phyloP scores from a whole-genome alignment of 371 early-diverging fungal genomes.

The Batrachochytrium dendrobatidis region DNA sequence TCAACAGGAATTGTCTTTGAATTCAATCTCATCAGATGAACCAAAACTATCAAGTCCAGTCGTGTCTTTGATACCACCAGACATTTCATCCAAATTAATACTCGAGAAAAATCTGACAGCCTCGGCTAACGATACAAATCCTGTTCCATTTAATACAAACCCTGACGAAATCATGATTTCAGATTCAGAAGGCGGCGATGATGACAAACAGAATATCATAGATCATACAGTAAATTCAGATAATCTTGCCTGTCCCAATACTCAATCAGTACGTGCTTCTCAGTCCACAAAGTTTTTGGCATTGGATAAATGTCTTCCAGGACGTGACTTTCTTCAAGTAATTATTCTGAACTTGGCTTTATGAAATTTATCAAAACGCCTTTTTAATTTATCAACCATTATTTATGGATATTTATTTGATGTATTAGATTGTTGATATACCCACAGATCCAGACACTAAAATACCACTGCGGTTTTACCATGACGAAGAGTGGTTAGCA shows the following conservation, averaged over 20 bases:
- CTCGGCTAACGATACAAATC: no score
- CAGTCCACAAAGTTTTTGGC: constrained; percentile 51
- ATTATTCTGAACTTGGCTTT: not conserved
- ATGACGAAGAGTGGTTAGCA: constrained; percentile 83
- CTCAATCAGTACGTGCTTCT: no score
- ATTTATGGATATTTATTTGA: not conserved
- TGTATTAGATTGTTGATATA: constrained; percentile 50
- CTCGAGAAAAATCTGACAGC: no score
- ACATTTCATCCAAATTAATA: no score
- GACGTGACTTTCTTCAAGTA: constrained; percentile 55
- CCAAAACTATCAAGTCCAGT: no score
- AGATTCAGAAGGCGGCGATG: constrained; percentile 26
- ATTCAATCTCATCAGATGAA: no score
- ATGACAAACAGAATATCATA: constrained; percentile 4
- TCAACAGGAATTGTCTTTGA: no score
- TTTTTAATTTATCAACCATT: not conserved
- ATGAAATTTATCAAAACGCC: not conserved
- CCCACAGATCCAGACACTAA: constrained; percentile 17
- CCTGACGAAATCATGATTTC: constrained; percentile 41
- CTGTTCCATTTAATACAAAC: no score
- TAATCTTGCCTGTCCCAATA: no score
- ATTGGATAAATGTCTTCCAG: constrained; percentile 61
- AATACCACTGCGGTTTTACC: constrained; percentile 29
- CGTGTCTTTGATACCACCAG: no score
- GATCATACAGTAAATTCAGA: no score